Conservation (phyloP, 768 basidiomycete species). For the Hericium alpestre region DNA sequence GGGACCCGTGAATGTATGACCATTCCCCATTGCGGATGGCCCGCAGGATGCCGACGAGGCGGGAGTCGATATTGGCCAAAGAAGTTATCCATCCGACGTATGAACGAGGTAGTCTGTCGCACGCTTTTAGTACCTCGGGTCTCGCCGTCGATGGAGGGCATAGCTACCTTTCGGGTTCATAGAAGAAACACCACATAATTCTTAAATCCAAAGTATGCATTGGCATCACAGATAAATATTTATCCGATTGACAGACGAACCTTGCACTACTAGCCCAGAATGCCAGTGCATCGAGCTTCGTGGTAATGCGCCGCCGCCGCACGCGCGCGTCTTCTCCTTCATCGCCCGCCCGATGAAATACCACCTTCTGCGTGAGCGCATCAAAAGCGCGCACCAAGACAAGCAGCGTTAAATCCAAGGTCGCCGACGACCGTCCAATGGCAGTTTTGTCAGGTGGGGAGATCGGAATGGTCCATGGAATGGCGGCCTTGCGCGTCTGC, state of each 20-base stretch:
- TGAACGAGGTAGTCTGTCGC: slow-evolving; percentile 42
- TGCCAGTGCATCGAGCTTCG: slow-evolving; percentile 51
- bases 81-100: slow-evolving; percentile 65
- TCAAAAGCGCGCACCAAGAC: slow-evolving; percentile 64
- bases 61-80: slow-evolving; percentile 56
- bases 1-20: slow-evolving; percentile 44
- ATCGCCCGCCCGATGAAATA: slow-evolving; percentile 22
- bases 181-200: slow-evolving; percentile 87
- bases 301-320: slow-evolving; percentile 27
- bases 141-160: neutral
- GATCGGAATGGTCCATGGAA: slow-evolving; percentile 16
- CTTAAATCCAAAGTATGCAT: slow-evolving; percentile 25
- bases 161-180: slow-evolving; percentile 54
- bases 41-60: slow-evolving; percentile 44
- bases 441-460: neutral
- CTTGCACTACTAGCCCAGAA: slow-evolving; percentile 76
- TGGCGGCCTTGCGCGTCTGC: slow-evolving; percentile 18
- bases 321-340: slow-evolving; percentile 22
- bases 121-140: neutral
- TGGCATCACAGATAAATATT: neutral
- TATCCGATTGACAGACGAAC: slow-evolving; percentile 26
- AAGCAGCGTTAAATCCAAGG: slow-evolving; percentile 59
- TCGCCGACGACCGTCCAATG: slow-evolving; percentile 31
- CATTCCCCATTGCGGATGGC: slow-evolving; percentile 43
- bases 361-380: slow-evolving; percentile 40